These are phyloP conservation scores for Pestalotiopsis sp. DNA, from an alignment of 2,329 filamentous ascomycete species.

Conservation along the genomic window DNA sequence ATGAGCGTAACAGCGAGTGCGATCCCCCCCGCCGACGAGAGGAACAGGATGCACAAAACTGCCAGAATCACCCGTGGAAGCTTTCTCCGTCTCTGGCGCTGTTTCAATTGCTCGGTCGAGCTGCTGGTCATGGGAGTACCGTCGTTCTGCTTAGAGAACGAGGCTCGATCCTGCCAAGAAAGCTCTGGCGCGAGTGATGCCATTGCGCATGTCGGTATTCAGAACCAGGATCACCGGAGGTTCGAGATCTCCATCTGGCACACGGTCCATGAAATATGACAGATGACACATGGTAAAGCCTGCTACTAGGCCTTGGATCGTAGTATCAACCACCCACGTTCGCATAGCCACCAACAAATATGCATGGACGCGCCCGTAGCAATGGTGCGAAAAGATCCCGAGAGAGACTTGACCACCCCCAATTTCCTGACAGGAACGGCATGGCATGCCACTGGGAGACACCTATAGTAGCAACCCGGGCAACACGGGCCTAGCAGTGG, in stretches of 20 bases:
- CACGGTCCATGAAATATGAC: too few relatives aligned
- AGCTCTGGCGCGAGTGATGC: not conserved
- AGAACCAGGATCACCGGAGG: too few relatives aligned
- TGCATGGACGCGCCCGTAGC: not conserved
- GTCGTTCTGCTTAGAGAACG: not conserved
- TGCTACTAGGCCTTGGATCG: not conserved
- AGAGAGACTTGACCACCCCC: too few relatives aligned
- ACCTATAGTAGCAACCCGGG: too few relatives aligned
- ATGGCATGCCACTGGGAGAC: too few relatives aligned
- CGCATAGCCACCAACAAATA: not conserved
- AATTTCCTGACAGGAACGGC: too few relatives aligned
- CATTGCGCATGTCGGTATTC: not conserved
- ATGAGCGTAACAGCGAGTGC: slow-evolving; percentile 30
- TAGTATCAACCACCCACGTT: not conserved
- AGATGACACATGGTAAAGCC: too few relatives aligned
- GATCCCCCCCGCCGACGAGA: slow-evolving; percentile 30
- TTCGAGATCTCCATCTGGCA: too few relatives aligned
- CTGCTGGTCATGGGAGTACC: slow-evolving; percentile 8
- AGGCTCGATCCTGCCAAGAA: not conserved
- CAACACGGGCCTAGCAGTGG: too few relatives aligned
- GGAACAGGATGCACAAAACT: slow-evolving; percentile 31
- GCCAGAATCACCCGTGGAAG: slow-evolving; percentile 29
- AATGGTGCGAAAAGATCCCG: not conserved
- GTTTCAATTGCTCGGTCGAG: slow-evolving; percentile 28
- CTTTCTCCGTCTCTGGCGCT: slow-evolving; percentile 20